Conservation (phyloP, 1,139 yeast genomes). For the Yarrowia galli region DNA sequence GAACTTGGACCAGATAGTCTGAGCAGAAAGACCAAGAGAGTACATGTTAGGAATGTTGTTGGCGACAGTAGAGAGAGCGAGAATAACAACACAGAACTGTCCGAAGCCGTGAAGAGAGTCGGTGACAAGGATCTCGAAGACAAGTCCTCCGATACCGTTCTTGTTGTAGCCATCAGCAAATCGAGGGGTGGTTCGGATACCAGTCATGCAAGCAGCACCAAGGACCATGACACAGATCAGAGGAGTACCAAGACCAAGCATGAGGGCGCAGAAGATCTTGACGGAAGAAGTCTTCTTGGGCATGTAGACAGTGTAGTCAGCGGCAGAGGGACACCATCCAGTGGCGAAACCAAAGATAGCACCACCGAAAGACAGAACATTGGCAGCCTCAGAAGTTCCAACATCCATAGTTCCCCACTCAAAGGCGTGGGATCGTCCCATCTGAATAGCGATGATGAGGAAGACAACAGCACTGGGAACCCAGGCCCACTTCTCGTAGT, state of each 20-base stretch:
- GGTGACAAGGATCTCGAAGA: conserved; percentile 75
- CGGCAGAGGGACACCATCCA: conserved; percentile 94
- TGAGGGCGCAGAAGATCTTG: conserved; percentile 69
- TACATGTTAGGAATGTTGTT: conserved; percentile 94
- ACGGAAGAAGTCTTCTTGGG: conserved; percentile 63
- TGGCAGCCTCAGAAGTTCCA: conserved; percentile 67
- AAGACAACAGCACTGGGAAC: conserved; percentile 78
- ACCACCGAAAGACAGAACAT: conserved; percentile 84
- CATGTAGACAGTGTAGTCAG: conserved; percentile 92
- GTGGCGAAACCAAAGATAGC: conserved; percentile 88
- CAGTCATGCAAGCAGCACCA: conserved; percentile 89
- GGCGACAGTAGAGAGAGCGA: conserved; percentile 84
- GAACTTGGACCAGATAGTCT: conserved; percentile 78
- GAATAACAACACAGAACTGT: conserved; percentile 81
- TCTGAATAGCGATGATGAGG: conserved; percentile 77
- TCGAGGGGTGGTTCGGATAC: conserved; percentile 55
- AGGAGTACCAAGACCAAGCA: conserved; percentile 70
- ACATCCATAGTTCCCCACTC: conserved; percentile 55
- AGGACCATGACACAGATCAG: conserved; percentile 74
- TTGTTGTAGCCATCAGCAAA: conserved; percentile 63
- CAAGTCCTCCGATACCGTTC: conserved; percentile 79
- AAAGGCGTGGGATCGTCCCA: conserved; percentile 71
- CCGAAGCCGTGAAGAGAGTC: conserved; percentile 89
- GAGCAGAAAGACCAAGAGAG: conserved; percentile 84
- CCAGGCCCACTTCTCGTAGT: conserved; percentile 88